Conservation (phyloP, 2,329 filamentous ascomycete genomes). For the Fusarium annulatum region DNA sequence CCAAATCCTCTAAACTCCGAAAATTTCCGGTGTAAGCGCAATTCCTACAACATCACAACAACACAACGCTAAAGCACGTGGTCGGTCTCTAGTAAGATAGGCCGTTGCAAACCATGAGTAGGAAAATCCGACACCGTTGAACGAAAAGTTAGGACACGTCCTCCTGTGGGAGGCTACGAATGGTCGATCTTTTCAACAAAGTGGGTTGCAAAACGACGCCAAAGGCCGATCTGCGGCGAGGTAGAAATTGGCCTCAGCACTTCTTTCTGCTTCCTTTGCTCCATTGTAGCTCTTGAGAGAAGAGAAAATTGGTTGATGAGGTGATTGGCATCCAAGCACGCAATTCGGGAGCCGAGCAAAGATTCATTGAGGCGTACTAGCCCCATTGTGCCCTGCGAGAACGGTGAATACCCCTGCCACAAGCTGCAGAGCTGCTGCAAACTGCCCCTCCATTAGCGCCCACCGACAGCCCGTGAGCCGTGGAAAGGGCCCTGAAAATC, state of each 20-base stretch:
- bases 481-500: constrained; percentile 31
- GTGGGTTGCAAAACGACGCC: constrained; percentile 20
- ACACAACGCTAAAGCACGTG: constrained; percentile 27
- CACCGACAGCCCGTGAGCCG: constrained; percentile 44
- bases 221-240: constrained; percentile 38
- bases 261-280: constrained; percentile 18
- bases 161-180: constrained; percentile 11
- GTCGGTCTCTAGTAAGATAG: constrained; percentile 1
- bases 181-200: constrained; percentile 21
- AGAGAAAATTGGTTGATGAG: constrained; percentile 32
- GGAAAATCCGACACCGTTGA: constrained; percentile 2
- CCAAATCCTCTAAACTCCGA: constrained; percentile 8
- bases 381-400: constrained; percentile 29
- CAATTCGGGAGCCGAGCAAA: constrained; percentile 44
- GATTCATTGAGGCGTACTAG: constrained; percentile 29
- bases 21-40: constrained; percentile 16
- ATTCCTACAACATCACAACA: neutral
- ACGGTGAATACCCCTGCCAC: constrained; percentile 34
- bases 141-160: neutral
- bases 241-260: constrained; percentile 25
- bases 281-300: constrained; percentile 25
- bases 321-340: constrained; percentile 41
- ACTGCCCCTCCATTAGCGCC: constrained; percentile 42
- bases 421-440: constrained; percentile 36
- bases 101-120: constrained; percentile 20